These are phyloP conservation scores for Umbilicus rupestris DNA, from an alignment of 164 flowering plant genomes.

Conservation along the genomic window DNA sequence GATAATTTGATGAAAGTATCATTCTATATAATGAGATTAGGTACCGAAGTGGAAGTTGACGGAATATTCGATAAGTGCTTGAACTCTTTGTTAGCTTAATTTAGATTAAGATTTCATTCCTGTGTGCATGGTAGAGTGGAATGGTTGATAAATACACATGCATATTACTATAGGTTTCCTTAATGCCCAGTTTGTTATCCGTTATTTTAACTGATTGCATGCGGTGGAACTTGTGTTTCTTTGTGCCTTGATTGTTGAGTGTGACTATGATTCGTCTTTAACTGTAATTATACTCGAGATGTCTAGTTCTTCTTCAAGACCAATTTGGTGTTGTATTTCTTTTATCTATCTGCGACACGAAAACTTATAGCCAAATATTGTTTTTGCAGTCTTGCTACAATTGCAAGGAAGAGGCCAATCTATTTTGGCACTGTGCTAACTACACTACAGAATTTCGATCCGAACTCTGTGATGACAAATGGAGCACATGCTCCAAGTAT, in stretches of 20 bases:
- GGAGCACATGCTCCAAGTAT: constrained; percentile 71
- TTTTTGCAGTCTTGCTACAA: constrained; percentile 73
- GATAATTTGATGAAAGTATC: too few relatives aligned
- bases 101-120: too few relatives aligned
- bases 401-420: constrained; percentile 75
- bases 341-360: not conserved
- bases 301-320: not conserved
- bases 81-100: too few relatives aligned
- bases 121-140: too few relatives aligned
- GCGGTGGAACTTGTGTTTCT: not conserved
- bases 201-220: not conserved
- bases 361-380: not conserved
- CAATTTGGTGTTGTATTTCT: not conserved
- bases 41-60: too few relatives aligned
- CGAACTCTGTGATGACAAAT: constrained; percentile 38
- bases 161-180: not conserved
- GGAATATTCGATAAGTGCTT: too few relatives aligned
- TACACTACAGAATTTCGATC: constrained; percentile 60
- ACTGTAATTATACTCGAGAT: not conserved
- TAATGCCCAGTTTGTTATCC: not conserved
- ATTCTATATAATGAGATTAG: too few relatives aligned
- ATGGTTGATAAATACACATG: not conserved
- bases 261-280: not conserved
- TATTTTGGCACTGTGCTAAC: constrained; percentile 47
- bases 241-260: not conserved